Evolutionary conservation across 441 rosid genomes (phyloP).

Genomic region (Populus hybrid): DNA sequence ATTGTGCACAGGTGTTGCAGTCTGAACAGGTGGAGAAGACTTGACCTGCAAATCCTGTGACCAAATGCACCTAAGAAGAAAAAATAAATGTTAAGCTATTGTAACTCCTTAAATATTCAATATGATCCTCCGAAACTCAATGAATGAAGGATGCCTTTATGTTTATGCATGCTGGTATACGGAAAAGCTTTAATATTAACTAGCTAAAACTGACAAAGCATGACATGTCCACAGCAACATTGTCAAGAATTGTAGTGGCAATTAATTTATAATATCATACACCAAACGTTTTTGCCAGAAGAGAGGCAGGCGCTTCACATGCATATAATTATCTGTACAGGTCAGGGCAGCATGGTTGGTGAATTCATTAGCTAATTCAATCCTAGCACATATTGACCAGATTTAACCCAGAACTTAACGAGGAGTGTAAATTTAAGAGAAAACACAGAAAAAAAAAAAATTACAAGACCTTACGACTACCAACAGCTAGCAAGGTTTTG

Average conservation of each 20-base stretch:
- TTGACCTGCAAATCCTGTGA: constrained; percentile 85
- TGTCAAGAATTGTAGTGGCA: not conserved
- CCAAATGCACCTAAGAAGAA: constrained; percentile 1
- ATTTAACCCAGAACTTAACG: not conserved
- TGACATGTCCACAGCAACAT: not conserved
- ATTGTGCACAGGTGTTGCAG: constrained; percentile 43
- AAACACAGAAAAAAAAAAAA: not conserved
- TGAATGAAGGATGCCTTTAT: not conserved
- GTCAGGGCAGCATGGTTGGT: not conserved
- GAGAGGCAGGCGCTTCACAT: not conserved
- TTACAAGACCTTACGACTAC: not conserved
- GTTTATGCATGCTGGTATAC: not conserved
- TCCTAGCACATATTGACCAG: not conserved
- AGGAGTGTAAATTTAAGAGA: not conserved
- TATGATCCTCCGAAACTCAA: not conserved
- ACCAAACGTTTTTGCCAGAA: not conserved
- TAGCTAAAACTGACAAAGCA: not conserved
- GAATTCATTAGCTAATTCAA: not conserved
- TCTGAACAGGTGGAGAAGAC: constrained; percentile 70
- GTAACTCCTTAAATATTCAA: not conserved
- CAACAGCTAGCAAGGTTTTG: not conserved
- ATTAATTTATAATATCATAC: not conserved
- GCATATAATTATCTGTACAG: not conserved
- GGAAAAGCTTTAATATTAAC: not conserved
- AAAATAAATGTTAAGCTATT: not conserved